Evolutionary conservation across 495 filamentous ascomycete genomes (phyloP).

Genomic region (Hypoxylon subgilvum): DNA sequence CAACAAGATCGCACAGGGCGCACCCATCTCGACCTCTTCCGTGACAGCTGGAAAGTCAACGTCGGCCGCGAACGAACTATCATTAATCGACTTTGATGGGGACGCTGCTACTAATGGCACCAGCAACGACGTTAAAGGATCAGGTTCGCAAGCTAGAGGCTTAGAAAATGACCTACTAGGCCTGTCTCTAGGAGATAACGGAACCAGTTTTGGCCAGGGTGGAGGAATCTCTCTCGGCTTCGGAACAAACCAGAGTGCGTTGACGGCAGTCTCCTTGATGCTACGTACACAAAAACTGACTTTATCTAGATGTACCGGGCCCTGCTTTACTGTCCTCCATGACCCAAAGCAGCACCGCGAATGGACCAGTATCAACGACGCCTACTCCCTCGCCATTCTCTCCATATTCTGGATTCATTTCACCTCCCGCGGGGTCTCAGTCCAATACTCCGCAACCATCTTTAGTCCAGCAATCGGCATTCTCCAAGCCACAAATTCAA

Average conservation of each 20-base stretch:
- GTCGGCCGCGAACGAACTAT: conserved; percentile 82
- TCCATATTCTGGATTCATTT: conserved; percentile 63
- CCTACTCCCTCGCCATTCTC: conserved; percentile 60
- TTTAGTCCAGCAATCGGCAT: conserved; percentile 49
- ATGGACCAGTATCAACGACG: conserved; percentile 49
- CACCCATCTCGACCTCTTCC: conserved; percentile 57
- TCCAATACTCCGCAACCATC: conserved; percentile 57
- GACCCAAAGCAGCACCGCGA: conserved; percentile 62
- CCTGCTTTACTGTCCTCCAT: conserved; percentile 69
- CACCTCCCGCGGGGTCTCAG: conserved; percentile 47
- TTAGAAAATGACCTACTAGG: conserved; percentile 62
- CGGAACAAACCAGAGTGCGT: conserved; percentile 68
- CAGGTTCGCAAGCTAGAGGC: conserved; percentile 44
- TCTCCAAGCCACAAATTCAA: conserved; percentile 48
- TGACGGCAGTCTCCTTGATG: neutral
- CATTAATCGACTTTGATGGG: conserved; percentile 88
- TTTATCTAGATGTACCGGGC: conserved; percentile 61
- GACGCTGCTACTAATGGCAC: conserved; percentile 66
- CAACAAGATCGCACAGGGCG: conserved; percentile 83
- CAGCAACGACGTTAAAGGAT: conserved; percentile 42
- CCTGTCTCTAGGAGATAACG: conserved; percentile 55
- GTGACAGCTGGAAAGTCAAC: conserved; percentile 73
- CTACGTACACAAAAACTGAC: conserved; percentile 14
- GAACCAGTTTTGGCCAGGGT: conserved; percentile 63
- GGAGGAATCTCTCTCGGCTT: conserved; percentile 89